Base-by-base conservation (phyloP, 2,329 filamentous ascomycete genomes). In the Neonectria ditissima region DNA sequence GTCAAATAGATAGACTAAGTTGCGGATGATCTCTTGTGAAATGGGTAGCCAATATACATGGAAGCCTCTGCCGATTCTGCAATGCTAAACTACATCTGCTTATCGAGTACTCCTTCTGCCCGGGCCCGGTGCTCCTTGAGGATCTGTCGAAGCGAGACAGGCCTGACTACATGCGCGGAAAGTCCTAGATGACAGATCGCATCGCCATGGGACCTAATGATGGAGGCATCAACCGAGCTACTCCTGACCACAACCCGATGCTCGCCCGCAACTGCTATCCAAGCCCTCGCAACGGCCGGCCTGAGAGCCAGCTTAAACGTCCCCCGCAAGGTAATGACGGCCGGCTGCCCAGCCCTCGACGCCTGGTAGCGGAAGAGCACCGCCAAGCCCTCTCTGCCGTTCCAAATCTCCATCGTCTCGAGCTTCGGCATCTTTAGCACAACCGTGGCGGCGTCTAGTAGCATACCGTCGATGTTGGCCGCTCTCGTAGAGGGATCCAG, bases 401-500 rank as follows among this genome's bases (percentile, higher is more conserved):
- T 26, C 76, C 74, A 79, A 45, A 78, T 68, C 51, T 78, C 74
- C 72, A 78, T 71, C 32, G 64, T 74, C 54, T 73, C 32, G 24
- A 76, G 69, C n/a, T 66, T 66, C 18, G 75, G 73, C 76, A 78
- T 79, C 43, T 65, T 71, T 9, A 44, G 48, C 10, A 66, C 69
- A 6, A 6, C 24, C 4, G 59, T 62, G 43, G 69, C 74, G 24
- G 75, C 74, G 34, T 61, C 63, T 55, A n/a, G 66, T 41, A 76
- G 70, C 70, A 78, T 71, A 13, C 71, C 51, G 57, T 71, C 67
- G 45, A 76, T 73, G 45, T 59, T 58, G 30, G 13, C 28, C 26
- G 55, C 32, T 57, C 66, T 37, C 53, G 54, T 64, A 63, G 72
- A 60, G 57, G 63, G 22, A 45, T 56, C 63, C 52, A 79, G 70